Conservation (phyloP, 805 yeast species). For the Cyberlindnera americana region DNA sequence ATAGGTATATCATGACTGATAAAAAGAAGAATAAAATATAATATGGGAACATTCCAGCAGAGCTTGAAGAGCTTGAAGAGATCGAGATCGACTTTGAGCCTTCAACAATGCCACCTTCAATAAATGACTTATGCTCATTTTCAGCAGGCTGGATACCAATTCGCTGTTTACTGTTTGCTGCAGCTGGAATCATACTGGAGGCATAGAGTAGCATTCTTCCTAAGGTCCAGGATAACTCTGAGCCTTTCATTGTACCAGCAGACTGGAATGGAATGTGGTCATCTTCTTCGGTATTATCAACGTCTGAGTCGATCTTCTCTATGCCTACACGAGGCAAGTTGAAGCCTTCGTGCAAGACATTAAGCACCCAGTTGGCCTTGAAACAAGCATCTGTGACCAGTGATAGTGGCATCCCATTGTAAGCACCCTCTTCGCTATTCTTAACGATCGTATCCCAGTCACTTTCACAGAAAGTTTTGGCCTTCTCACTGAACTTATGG, state of each 20-base stretch:
- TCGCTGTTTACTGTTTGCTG: constrained; percentile 2
- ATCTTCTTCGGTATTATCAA: constrained; percentile 12
- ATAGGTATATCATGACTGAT: constrained; percentile 8
- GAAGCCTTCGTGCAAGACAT: constrained; percentile 88
- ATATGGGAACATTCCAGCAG: constrained; percentile 10
- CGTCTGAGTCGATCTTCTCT: constrained; percentile 33
- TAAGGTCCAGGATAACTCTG: constrained; percentile 91
- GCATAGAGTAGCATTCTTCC: constrained; percentile 86
- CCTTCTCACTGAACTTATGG: constrained; percentile 58
- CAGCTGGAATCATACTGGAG: constrained; percentile 41
- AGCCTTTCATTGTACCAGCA: constrained; percentile 74
- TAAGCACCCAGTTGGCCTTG: constrained; percentile 92
- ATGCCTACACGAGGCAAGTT: constrained; percentile 71
- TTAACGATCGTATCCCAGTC: constrained; percentile 61
- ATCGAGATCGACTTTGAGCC: constrained; percentile 4
- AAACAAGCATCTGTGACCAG: constrained; percentile 78
- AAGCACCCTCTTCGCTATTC: constrained; percentile 50
- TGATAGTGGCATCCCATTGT: constrained; percentile 52
- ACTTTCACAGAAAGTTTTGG: constrained; percentile 69
- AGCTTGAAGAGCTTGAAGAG: constrained; percentile 3
- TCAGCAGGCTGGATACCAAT: constrained; percentile 27
- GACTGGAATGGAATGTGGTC: constrained; percentile 71
- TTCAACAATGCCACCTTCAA: constrained; percentile 18
- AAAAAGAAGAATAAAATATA: constrained; percentile 4
- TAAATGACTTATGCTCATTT: constrained; percentile 23